phyloP scores from a whole-genome alignment of 495 filamentous ascomycete genomes.

The Penicillium salamii region DNA sequence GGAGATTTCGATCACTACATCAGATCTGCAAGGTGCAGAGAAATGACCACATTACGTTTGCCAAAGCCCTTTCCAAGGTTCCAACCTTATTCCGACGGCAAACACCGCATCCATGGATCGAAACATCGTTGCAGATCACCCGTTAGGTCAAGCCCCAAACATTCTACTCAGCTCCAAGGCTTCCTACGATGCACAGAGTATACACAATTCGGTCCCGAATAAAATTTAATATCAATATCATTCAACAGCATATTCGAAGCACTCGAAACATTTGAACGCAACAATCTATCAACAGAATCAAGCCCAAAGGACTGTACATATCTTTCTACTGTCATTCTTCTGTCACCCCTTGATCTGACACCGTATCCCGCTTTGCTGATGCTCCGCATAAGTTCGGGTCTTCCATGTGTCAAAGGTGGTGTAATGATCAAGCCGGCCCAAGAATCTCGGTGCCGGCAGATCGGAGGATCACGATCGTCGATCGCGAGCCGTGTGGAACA shows the following conservation, averaged over 20 bases:
- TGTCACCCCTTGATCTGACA: slow-evolving; percentile 5
- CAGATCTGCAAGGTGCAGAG: too few species aligned
- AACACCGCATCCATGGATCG: too few species aligned
- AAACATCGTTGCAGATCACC: too few species aligned
- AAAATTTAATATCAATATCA: neutral
- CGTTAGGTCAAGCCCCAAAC: too few species aligned
- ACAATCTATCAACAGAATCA: slow-evolving; percentile 3
- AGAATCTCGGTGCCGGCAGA: neutral
- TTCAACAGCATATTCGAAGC: neutral
- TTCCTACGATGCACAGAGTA: too few species aligned
- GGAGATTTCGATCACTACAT: too few species aligned
- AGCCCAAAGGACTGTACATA: neutral
- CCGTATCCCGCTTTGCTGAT: slow-evolving; percentile 1
- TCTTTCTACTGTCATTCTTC: slow-evolving; percentile 4
- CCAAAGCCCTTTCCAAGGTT: too few species aligned
- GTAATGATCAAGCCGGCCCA: neutral
- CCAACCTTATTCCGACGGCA: too few species aligned
- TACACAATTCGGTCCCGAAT: too few species aligned
- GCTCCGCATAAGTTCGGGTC: slow-evolving; percentile 7
- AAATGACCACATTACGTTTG: too few species aligned
- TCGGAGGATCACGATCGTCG: neutral
- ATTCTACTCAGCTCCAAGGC: too few species aligned
- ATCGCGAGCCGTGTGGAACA: slow-evolving; percentile 1
- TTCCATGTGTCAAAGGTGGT: neutral
- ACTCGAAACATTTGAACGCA: neutral